These are phyloP conservation scores for Rossbeevera mucosa DNA, from an alignment of 768 basidiomycete genomes.

Conservation along the genomic window DNA sequence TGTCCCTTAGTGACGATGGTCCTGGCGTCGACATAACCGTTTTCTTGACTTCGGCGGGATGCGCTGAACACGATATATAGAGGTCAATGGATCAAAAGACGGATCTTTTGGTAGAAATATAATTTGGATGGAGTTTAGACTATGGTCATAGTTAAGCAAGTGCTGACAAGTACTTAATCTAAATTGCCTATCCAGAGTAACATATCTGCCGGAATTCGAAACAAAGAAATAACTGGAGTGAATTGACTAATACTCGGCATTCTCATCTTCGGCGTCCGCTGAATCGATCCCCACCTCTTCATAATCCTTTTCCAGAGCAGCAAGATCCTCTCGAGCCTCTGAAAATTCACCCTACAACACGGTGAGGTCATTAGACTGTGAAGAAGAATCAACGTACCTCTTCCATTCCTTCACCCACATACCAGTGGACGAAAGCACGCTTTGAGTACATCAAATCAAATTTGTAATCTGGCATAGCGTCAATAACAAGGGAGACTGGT, in stretches of 20 bases:
- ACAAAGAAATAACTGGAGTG: not conserved
- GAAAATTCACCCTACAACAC: slow-evolving; percentile 83
- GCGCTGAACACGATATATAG: not conserved
- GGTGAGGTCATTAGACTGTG: slow-evolving; percentile 8
- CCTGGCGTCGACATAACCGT: slow-evolving; percentile 36
- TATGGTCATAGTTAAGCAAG: slow-evolving; percentile 4
- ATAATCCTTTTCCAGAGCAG: slow-evolving; percentile 94
- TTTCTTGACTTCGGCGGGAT: slow-evolving; percentile 3
- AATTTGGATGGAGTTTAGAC: not conserved
- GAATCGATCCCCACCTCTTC: slow-evolving; percentile 85
- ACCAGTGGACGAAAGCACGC: slow-evolving; percentile 90
- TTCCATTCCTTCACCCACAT: slow-evolving; percentile 99
- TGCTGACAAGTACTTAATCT: slow-evolving; percentile 10
- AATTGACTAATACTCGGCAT: slow-evolving; percentile 42
- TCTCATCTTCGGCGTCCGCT: slow-evolving; percentile 65
- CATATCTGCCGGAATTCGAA: not conserved
- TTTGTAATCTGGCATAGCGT: slow-evolving; percentile 69
- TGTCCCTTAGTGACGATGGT: slow-evolving; percentile 30
- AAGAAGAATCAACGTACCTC: slow-evolving; percentile 45
- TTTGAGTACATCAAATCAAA: slow-evolving; percentile 98
- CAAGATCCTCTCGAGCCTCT: slow-evolving; percentile 96
- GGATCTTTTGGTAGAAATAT: slow-evolving; percentile 3
- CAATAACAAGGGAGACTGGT: slow-evolving; percentile 6
- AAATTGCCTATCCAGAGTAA: slow-evolving; percentile 4
- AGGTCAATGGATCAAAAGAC: not conserved